Base-by-base conservation (phyloP, 2,329 filamentous ascomycete genomes). In the Domatiomyces globalis region DNA sequence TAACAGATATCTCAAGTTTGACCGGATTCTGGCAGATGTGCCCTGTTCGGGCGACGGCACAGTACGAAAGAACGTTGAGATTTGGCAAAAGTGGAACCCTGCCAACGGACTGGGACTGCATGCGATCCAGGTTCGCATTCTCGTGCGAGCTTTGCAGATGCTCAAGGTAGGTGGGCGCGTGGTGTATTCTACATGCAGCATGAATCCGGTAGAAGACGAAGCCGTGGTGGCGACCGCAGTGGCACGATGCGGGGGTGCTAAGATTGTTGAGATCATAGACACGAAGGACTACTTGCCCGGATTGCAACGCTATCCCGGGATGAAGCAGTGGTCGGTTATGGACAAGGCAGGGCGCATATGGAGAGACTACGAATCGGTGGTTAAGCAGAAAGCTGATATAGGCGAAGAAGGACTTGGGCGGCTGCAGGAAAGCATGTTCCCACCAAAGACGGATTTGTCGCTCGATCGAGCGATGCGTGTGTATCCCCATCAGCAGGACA, bases 181-280 rank as follows among this genome's bases (percentile, higher is more conserved):
- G 25, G 90, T 98, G 49, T 98, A 96, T 72, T 96, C 90, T 2
- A 98, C 92, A 18, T 98, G 92, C 76, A 95, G 88, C 68, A 87
- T 98, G 85, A 98, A 98, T 70, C 92, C 92, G 0, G 81, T 96
- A 25, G 92, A 98, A 73, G 95, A 98, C 63, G 92, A 98, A 70
- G 84, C 92, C 5, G 88, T 96, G 15, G 74, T 98, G 54, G 81
- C 86, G 1, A 83, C 84, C 22, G 92, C 92, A 9, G 89, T 98
- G 60, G 84, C 88, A 61, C 79, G 89, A 51, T 96, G 89, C 63
- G 92, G 92, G 56, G 92, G 92, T 2, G 69, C 79, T 3, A 75
- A 77, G 12, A 92, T 89, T 63, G 84, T 98, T 48, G 78, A 84
- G 58, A 82, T 98, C 45, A 68, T 96, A 51, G 87, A 95, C 67